Evolutionary conservation across 1,284 basidiomycete genomes (phyloP).

Genomic region (Leccinum glutinopallens): DNA sequence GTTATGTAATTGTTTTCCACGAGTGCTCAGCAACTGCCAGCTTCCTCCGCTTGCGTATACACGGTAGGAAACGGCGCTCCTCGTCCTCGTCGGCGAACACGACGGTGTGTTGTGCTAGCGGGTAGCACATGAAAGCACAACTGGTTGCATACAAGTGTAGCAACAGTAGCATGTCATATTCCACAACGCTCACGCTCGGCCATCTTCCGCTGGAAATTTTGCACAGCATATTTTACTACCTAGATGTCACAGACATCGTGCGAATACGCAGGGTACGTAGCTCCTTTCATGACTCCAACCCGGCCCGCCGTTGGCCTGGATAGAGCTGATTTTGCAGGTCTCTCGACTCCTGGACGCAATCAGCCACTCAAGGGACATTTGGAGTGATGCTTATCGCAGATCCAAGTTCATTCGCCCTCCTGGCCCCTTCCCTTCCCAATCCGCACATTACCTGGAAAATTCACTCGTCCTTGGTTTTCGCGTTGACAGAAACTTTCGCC

Average conservation of each 20-base stretch:
- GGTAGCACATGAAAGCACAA: not conserved
- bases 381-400: conserved; percentile 21
- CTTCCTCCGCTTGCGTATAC: too few relatives aligned
- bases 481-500: conserved; percentile 4
- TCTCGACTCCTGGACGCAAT: conserved; percentile 19
- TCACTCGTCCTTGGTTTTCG: conserved; percentile 16
- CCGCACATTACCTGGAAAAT: conserved; percentile 18
- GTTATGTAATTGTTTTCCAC: too few relatives aligned
- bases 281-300: not conserved
- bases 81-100: not conserved
- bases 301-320: not conserved
- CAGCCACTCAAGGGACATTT: conserved; percentile 14
- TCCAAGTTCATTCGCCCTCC: conserved; percentile 23
- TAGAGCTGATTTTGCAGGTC: conserved; percentile 15
- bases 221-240: not conserved
- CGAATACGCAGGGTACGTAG: not conserved
- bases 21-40: too few relatives aligned
- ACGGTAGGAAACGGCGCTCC: not conserved
- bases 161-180: not conserved
- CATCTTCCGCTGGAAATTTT: not conserved
- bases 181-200: not conserved
- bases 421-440: conserved; percentile 23
- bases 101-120: not conserved
- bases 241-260: not conserved
- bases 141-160: not conserved